Evolutionary conservation across 1,139 yeast species (phyloP).

Genomic region (Zygoascus hellenicus): DNA sequence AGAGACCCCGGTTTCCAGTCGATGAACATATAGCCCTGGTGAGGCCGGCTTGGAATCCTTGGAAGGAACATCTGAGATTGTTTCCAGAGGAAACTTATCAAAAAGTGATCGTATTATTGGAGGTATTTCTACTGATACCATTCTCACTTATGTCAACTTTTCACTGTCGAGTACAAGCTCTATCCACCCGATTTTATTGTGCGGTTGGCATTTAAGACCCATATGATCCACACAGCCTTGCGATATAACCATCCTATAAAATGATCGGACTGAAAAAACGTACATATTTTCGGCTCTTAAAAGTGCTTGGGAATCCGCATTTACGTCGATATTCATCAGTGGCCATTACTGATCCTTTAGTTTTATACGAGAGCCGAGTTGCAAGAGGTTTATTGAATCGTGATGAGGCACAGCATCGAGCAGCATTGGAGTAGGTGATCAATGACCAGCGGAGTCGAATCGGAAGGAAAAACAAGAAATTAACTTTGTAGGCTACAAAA

Average conservation of each 20-base stretch:
- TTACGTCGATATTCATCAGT: conserved; percentile 20
- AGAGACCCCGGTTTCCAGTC: conserved; percentile 18
- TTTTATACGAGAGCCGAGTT: conserved; percentile 51
- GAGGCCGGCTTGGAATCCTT: conserved; percentile 4
- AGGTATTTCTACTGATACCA: conserved; percentile 35
- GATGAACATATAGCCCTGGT: conserved; percentile 26
- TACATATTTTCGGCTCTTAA: too few species aligned
- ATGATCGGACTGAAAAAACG: too few species aligned
- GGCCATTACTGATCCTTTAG: conserved; percentile 58
- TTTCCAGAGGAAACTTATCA: conserved; percentile 45
- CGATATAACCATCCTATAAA: too few species aligned
- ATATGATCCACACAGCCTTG: too few species aligned
- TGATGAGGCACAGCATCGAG: conserved; percentile 56
- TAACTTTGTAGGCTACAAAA: conserved; percentile 41
- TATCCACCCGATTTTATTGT: too few species aligned
- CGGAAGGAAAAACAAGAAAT: background rate
- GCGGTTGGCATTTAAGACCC: too few species aligned
- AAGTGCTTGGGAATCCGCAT: too few species aligned
- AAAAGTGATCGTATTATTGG: conserved; percentile 40
- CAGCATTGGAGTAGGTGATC: conserved; percentile 45
- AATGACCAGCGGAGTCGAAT: background rate
- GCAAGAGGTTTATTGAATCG: conserved; percentile 45
- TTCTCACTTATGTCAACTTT: too few species aligned
- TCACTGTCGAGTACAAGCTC: too few species aligned
- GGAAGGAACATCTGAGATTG: conserved; percentile 28